Conservation (phyloP, 495 filamentous ascomycete genomes). For the Jackrogersella multiformis region DNA sequence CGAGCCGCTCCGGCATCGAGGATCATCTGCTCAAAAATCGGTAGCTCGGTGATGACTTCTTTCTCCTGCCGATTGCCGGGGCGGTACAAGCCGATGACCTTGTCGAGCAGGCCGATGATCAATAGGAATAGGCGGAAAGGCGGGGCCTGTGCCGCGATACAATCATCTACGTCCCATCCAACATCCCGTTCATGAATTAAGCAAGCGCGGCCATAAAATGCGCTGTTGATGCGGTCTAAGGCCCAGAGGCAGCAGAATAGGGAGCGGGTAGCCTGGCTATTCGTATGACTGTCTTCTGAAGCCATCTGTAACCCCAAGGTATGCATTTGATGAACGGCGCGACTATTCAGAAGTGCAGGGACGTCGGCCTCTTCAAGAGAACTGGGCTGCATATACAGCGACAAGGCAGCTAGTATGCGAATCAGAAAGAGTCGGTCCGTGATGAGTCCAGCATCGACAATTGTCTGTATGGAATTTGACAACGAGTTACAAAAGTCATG, state of each 20-base stretch:
- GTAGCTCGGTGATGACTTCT: constrained; percentile 60
- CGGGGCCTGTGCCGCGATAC: constrained; percentile 55
- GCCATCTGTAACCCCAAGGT: constrained; percentile 71
- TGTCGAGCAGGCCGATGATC: constrained; percentile 64
- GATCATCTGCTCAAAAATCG: constrained; percentile 74
- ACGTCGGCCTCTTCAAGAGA: constrained; percentile 45
- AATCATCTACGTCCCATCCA: constrained; percentile 63
- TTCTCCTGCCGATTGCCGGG: constrained; percentile 64
- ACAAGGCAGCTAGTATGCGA: constrained; percentile 46
- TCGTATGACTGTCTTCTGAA: constrained; percentile 43
- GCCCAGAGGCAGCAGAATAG: constrained; percentile 76
- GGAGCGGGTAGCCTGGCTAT: constrained; percentile 41
- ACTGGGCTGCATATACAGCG: constrained; percentile 49
- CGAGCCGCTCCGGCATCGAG: constrained; percentile 53
- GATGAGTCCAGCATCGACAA: constrained; percentile 46
- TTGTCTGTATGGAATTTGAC: constrained; percentile 47
- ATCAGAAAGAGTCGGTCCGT: constrained; percentile 45
- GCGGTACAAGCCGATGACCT: constrained; percentile 73
- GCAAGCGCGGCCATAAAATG: constrained; percentile 70
- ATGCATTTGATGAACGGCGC: constrained; percentile 67
- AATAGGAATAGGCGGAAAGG: constrained; percentile 59
- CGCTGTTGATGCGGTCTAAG: constrained; percentile 70
- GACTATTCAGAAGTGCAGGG: constrained; percentile 44
- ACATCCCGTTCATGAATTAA: constrained; percentile 72
- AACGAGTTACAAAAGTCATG: constrained; percentile 51